Evolutionary conservation across 2,329 filamentous ascomycete species (phyloP), one percentile per base, ranked within the genome.

Genomic region (Rhexocercosporidium sp.): DNA sequence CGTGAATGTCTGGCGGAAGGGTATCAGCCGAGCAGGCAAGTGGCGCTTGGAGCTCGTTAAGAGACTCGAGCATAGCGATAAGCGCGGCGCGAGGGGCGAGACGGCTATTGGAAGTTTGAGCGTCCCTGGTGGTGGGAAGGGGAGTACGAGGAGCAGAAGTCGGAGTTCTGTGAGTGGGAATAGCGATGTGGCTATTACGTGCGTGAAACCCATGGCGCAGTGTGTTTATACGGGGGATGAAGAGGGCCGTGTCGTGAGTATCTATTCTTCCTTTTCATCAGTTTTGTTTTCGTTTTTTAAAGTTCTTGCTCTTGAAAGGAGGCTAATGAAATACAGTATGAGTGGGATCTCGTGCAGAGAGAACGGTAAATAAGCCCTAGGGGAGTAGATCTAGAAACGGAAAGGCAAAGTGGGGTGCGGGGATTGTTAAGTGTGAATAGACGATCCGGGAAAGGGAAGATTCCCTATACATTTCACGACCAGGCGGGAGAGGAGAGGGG

Each of bases 161-260:
- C 62, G 66, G 18, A 67, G 64, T 29, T 56, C 39, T 25, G 22
- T 69, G 6, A 67, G 68, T 54, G 68, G 68, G 5, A 88, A 88
- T 70, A 82, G 83, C 0, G 85, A 87, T 54, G 90, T 91, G 1
- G 90, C 90, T 0, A 94, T 98, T 68, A 97, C 92, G 44, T 96
- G 92, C 76, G 92, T 99, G 62, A 84, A 92, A 65, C 92, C 95
- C 2, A 92, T 94, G 85, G 88, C 92, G 62, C 90, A 91, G 70
- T 86, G 90, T 69, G 89, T 98, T 11, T 98, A 97, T 79, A 97
- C 94, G 0, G 96, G 95, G 3, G 96, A 98, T 81, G 96, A 98
- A 71, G 91, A 94, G 70, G 96, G 96, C 34, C 86, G 90, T 83
- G 95, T 99, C 79, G 92, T 96, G 77, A 87, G 90, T 87, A 67